Evolutionary conservation across 2,329 filamentous ascomycete genomes (phyloP).

Genomic region (Aureobasidium sp.): DNA sequence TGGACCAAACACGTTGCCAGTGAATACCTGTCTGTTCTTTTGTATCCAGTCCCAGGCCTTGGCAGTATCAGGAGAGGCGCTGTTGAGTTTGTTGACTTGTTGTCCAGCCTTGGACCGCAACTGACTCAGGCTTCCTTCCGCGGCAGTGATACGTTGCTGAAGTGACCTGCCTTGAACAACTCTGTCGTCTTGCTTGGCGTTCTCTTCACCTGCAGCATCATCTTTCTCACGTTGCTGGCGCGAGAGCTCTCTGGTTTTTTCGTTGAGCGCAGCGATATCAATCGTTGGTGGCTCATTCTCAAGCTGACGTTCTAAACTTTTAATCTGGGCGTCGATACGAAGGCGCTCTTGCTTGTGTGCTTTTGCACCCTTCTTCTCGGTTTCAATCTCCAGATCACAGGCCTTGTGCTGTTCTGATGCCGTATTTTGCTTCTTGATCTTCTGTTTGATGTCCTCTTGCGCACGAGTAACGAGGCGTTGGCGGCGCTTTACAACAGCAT

Average conservation of each 20-base stretch:
- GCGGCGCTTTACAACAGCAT: constrained; percentile 47
- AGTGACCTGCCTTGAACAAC: constrained; percentile 27
- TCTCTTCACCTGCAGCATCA: constrained; percentile 30
- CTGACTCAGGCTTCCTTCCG: constrained; percentile 43
- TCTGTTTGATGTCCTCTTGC: constrained; percentile 42
- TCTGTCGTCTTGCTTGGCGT: constrained; percentile 15
- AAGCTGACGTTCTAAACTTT: constrained; percentile 51
- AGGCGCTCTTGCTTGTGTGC: constrained; percentile 23
- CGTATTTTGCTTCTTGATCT: constrained; percentile 30
- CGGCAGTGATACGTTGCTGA: constrained; percentile 30
- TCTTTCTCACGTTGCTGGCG: constrained; percentile 36
- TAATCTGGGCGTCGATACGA: constrained; percentile 42
- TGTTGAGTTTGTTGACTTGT: constrained; percentile 57
- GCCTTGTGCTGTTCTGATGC: constrained; percentile 29
- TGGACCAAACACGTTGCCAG: constrained; percentile 70
- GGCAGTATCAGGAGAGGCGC: constrained; percentile 52
- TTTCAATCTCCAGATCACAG: constrained; percentile 28
- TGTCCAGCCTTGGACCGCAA: constrained; percentile 70
- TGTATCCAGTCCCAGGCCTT: constrained; percentile 77
- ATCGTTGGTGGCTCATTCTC: constrained; percentile 58
- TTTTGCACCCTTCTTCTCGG: constrained; percentile 34
- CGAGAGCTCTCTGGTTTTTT: constrained; percentile 55
- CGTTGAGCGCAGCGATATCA: constrained; percentile 61
- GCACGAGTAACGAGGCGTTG: constrained; percentile 40
- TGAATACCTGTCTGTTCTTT: constrained; percentile 58